Evolutionary conservation across 768 basidiomycete genomes (phyloP).

Genomic region (Pisolithus microcarpus): DNA sequence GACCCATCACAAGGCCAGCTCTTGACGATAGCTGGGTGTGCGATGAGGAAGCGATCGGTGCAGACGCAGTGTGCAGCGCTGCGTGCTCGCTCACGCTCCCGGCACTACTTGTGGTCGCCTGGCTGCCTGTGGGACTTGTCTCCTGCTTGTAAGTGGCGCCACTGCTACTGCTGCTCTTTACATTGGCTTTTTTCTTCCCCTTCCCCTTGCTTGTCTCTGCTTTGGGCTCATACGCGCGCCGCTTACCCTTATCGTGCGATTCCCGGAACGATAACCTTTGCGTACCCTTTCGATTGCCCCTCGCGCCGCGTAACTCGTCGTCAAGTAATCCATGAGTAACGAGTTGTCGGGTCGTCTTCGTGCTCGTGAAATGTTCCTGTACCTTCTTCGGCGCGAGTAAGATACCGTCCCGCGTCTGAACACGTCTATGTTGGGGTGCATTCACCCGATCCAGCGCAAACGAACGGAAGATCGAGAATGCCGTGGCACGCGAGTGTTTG

Average conservation of each 20-base stretch:
- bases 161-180: slow-evolving; percentile 14
- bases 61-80: slow-evolving; percentile 5
- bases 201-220: slow-evolving; percentile 12
- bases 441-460: slow-evolving; percentile 26
- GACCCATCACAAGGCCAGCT: slow-evolving; percentile 7
- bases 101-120: slow-evolving; percentile 23
- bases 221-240: slow-evolving; percentile 11
- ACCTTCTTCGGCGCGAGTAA: slow-evolving; percentile 67
- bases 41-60: slow-evolving; percentile 3
- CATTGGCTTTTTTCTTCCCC: slow-evolving; percentile 24
- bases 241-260: slow-evolving; percentile 18
- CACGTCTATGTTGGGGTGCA: slow-evolving; percentile 13
- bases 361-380: slow-evolving; percentile 75
- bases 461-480: slow-evolving; percentile 72
- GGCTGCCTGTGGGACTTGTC: slow-evolving; percentile 23
- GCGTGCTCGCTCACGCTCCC: slow-evolving; percentile 15
- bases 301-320: slow-evolving; percentile 27
- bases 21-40: slow-evolving; percentile 14
- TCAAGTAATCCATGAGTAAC: slow-evolving; percentile 61
- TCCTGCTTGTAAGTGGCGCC: not conserved
- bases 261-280: slow-evolving; percentile 13
- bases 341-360: slow-evolving; percentile 61
- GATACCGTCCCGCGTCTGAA: slow-evolving; percentile 34
- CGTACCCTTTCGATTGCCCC: slow-evolving; percentile 11
- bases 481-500: slow-evolving; percentile 72